Conservation (phyloP, 345 rosid genomes). For the Aquilaria yunnanensis region DNA sequence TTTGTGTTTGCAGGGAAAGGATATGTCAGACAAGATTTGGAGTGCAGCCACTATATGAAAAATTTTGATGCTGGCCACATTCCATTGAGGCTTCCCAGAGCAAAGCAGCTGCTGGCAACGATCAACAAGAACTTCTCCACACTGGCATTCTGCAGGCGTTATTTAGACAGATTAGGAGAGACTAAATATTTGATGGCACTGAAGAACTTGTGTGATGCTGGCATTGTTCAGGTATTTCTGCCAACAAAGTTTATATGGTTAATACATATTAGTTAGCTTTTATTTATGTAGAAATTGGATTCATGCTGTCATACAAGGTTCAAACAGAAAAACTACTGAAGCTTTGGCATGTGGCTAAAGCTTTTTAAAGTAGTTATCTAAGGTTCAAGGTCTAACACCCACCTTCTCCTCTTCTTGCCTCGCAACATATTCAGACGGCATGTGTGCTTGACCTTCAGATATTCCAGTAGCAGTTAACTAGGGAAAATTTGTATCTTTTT, state of each 20-base stretch:
- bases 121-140: constrained; percentile 94
- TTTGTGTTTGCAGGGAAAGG: constrained; percentile 66
- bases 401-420: too few relatives aligned
- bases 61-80: constrained; percentile 70
- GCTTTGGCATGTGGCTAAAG: too few relatives aligned
- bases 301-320: too few relatives aligned
- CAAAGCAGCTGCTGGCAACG: constrained; percentile 88
- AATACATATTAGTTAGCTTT: too few relatives aligned
- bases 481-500: neutral
- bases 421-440: too few relatives aligned
- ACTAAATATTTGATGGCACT: constrained; percentile 90
- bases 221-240: constrained; percentile 71
- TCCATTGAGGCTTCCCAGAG: constrained; percentile 83
- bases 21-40: constrained; percentile 81
- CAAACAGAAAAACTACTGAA: too few relatives aligned
- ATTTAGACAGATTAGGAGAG: constrained; percentile 90
- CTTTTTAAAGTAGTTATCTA: too few relatives aligned
- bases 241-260: too few relatives aligned
- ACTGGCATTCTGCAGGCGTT: constrained; percentile 86
- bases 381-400: too few relatives aligned
- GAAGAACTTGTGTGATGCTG: constrained; percentile 84
- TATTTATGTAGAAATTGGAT: too few relatives aligned
- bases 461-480: neutral
- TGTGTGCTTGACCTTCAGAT: neutral
- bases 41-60: constrained; percentile 97